These are phyloP conservation scores for Powellomyces hirtus DNA, from an alignment of 192 early-diverging fungal species.

Conservation along the genomic window DNA sequence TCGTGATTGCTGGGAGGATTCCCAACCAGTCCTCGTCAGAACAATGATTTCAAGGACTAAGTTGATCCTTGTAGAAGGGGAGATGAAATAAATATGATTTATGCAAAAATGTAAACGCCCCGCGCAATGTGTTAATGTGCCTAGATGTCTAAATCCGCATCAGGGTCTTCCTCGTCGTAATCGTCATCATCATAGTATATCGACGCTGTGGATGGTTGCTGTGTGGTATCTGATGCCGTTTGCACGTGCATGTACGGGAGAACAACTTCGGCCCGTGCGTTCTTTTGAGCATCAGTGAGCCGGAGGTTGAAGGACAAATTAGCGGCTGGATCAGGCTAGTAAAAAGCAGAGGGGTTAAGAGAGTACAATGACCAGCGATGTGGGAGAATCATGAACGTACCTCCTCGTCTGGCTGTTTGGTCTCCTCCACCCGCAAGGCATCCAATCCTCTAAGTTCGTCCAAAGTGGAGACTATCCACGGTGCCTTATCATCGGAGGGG, in stretches of 20 bases:
- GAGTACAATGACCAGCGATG: not conserved
- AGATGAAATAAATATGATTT: too few relatives aligned
- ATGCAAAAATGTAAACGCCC: too few relatives aligned
- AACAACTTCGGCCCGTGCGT: slow-evolving; percentile 69
- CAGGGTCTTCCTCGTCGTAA: slow-evolving; percentile 92
- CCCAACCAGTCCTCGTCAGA: too few relatives aligned
- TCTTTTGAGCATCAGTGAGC: slow-evolving; percentile 79
- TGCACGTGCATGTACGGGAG: slow-evolving; percentile 78
- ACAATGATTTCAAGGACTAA: too few relatives aligned
- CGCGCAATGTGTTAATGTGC: too few relatives aligned
- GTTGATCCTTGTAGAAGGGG: too few relatives aligned
- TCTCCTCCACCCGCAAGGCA: not conserved
- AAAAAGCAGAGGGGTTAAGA: not conserved
- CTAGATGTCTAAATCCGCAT: slow-evolving; percentile 87
- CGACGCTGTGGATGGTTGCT: slow-evolving; percentile 27
- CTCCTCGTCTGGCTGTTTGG: not conserved
- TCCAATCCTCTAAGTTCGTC: not conserved
- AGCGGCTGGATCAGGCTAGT: slow-evolving; percentile 61
- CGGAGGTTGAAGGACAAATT: slow-evolving; percentile 82
- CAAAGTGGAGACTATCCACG: not conserved
- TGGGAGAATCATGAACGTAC: not conserved
- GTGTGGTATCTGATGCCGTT: slow-evolving; percentile 10
- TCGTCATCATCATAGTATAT: slow-evolving; percentile 83
- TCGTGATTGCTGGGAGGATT: too few relatives aligned
- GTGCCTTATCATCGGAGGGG: not conserved